These are phyloP conservation scores for Hymenochaete sp. DNA, from an alignment of 1,284 basidiomycete genomes.

Conservation along the genomic window DNA sequence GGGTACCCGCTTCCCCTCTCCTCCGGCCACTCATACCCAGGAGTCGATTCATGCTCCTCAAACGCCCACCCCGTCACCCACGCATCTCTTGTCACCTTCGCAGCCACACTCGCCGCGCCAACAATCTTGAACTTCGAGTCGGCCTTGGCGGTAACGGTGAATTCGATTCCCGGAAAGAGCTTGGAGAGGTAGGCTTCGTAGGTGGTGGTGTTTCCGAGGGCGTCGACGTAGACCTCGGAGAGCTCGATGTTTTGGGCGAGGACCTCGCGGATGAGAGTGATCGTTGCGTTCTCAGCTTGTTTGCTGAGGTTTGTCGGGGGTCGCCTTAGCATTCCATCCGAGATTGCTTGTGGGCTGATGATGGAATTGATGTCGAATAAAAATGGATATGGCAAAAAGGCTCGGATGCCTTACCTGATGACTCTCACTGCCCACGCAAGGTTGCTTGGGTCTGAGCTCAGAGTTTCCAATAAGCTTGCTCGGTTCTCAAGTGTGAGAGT, in stretches of 20 bases:
- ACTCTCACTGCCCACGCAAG: conserved; percentile 82
- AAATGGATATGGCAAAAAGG: conserved; percentile 21
- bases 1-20: conserved; percentile 81
- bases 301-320: conserved; percentile 86
- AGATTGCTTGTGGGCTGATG: conserved; percentile 82
- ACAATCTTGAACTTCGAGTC: conserved; percentile 96
- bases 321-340: conserved; percentile 79
- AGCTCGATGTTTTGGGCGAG: conserved; percentile 74
- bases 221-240: conserved; percentile 93
- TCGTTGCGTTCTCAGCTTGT: conserved; percentile 89
- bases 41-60: conserved; percentile 15
- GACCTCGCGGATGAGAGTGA: conserved; percentile 79
- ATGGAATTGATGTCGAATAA: conserved; percentile 19
- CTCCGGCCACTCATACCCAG: conserved; percentile 30
- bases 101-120: conserved; percentile 91
- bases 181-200: conserved; percentile 77
- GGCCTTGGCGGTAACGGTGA: conserved; percentile 89
- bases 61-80: conserved; percentile 71
- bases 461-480: conserved; percentile 48
- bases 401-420: conserved; percentile 55
- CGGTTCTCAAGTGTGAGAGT: conserved; percentile 73
- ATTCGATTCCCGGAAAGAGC: conserved; percentile 74
- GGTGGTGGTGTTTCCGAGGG: conserved; percentile 79
- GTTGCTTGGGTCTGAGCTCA: conserved; percentile 58
- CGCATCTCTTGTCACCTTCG: conserved; percentile 91